Conservation (phyloP, 2,329 filamentous ascomycete species). For the Aspergillus chevalieri region DNA sequence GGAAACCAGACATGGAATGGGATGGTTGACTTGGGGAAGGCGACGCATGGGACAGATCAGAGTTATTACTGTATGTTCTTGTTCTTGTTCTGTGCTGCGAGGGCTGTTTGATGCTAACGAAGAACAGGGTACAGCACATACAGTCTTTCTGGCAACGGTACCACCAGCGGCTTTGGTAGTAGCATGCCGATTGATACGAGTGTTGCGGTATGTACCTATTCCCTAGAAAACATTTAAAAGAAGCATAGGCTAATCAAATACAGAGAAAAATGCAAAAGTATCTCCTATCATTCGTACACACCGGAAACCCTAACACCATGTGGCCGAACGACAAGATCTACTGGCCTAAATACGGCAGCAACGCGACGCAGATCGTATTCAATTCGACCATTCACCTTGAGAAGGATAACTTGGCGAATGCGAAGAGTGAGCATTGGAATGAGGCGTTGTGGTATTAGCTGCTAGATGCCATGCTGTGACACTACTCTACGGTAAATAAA, state of each 20-base stretch:
- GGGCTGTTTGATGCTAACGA: neutral
- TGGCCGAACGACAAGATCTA: conserved; percentile 30
- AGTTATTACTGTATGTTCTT: conserved; percentile 26
- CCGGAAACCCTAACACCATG: conserved; percentile 23
- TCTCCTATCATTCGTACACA: conserved; percentile 24
- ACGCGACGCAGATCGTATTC: conserved; percentile 24
- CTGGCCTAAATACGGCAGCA: conserved; percentile 26
- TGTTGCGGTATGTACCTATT: conserved; percentile 13
- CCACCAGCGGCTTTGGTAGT: conserved; percentile 12
- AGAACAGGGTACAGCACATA: conserved; percentile 9
- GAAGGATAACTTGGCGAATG: conserved; percentile 28
- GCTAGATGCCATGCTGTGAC: neutral
- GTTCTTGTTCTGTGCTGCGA: too few species aligned
- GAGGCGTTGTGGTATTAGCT: conserved; percentile 30
- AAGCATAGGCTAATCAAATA: conserved; percentile 1
- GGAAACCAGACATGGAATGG: conserved; percentile 35
- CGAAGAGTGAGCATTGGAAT: conserved; percentile 27
- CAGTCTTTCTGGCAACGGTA: conserved; percentile 6
- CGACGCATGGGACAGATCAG: conserved; percentile 34
- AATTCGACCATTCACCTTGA: conserved; percentile 26
- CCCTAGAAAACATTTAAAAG: neutral
- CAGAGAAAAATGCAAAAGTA: conserved; percentile 27
- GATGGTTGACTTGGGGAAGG: conserved; percentile 22
- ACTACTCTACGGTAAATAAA: neutral
- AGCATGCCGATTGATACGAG: conserved; percentile 18